Percentiles rank a stretch among this genome's conserved stretches.
These are phyloP conservation scores for Immersiporthe knoxdaviesiana DNA, from an alignment of 2,329 filamentous ascomycete genomes.

Conservation along the genomic window DNA sequence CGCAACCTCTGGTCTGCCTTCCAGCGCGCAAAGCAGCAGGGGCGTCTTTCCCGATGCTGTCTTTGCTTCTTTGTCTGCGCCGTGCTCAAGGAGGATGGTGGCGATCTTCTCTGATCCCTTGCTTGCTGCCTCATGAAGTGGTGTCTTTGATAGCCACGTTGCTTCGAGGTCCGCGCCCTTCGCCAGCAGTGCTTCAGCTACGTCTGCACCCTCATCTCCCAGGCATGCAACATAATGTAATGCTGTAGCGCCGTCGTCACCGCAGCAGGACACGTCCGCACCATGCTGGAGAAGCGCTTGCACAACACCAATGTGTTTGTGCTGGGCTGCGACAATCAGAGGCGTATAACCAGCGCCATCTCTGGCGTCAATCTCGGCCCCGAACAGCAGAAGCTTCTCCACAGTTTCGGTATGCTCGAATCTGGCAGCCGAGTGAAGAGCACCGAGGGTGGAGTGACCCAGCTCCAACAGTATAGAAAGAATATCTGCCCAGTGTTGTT, in stretches of 20 bases:
- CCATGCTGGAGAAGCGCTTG: not conserved
- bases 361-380: not conserved
- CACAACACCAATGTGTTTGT: not conserved
- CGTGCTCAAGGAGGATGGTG: not conserved
- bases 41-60: not conserved
- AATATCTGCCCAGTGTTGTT: not conserved
- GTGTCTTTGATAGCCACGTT: not conserved
- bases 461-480: not conserved
- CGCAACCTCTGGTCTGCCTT: not conserved
- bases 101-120: not conserved
- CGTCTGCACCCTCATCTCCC: not conserved
- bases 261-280: not conserved
- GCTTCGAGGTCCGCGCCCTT: not conserved
- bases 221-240: not conserved
- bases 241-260: not conserved
- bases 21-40: not conserved
- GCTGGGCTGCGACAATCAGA: not conserved
- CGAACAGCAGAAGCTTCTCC: not conserved
- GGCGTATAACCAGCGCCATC: not conserved
- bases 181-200: not conserved
- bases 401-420: not conserved
- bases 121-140: not conserved
- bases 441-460: not conserved
- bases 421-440: not conserved
- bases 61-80: not conserved